Conservation (phyloP, 2,329 filamentous ascomycete species). For the Cryphonectria carpinicola region DNA sequence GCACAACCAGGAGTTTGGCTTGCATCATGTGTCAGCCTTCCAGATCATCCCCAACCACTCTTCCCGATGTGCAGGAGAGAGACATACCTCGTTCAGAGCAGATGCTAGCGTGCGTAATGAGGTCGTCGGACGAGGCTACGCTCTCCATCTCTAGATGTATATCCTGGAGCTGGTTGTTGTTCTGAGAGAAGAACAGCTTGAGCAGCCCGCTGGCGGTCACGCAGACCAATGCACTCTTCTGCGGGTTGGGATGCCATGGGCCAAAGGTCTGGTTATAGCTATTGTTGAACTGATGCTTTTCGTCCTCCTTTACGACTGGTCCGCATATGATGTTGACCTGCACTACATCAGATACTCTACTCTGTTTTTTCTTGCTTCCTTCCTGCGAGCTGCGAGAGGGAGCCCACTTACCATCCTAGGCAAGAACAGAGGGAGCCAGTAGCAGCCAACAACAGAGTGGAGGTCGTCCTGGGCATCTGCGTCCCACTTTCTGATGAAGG, state of each 20-base stretch:
- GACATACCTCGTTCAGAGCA: slow-evolving; percentile 72
- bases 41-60: too few relatives aligned
- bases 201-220: slow-evolving; percentile 76
- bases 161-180: slow-evolving; percentile 73
- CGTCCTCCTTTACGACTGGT: slow-evolving; percentile 65
- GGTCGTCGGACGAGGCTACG: slow-evolving; percentile 70
- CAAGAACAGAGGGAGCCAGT: slow-evolving; percentile 74
- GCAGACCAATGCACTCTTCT: slow-evolving; percentile 75
- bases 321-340: slow-evolving; percentile 57
- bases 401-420: neutral
- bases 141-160: slow-evolving; percentile 74
- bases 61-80: too few relatives aligned
- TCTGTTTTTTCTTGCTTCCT: neutral
- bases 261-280: slow-evolving; percentile 68
- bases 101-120: slow-evolving; percentile 80
- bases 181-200: slow-evolving; percentile 77
- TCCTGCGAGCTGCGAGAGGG: neutral
- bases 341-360: slow-evolving; percentile 1
- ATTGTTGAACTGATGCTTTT: slow-evolving; percentile 71
- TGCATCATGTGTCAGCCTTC: slow-evolving; percentile 40
- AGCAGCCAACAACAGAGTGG: slow-evolving; percentile 77
- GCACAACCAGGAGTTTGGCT: slow-evolving; percentile 64
- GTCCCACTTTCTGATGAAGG: slow-evolving; percentile 62
- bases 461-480: slow-evolving; percentile 75
- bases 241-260: slow-evolving; percentile 72